Evolutionary conservation across 495 filamentous ascomycete genomes (phyloP), one percentile per base, ranked within the genome.

Genomic region (Neohortaea acidophila): DNA sequence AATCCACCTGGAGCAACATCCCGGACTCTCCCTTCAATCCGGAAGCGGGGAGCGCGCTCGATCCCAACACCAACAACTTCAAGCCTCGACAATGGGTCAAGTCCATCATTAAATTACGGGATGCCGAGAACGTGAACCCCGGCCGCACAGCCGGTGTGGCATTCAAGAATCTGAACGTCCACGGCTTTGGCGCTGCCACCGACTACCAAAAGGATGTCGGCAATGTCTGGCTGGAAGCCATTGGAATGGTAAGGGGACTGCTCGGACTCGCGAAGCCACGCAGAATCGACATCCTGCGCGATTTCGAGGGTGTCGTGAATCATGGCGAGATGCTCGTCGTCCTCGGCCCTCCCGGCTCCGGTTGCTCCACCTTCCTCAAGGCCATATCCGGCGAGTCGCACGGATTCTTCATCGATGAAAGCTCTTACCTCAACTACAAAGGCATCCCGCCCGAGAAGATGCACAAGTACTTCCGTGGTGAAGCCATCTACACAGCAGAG

Each of bases 301-400:
- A 72, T 21, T 82, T 86, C 48, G 76, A 81, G 36, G 83, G 81
- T 1, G 51, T 85, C 5, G 64, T 87, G n/a, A n/a, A n/a, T n/a
- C n/a, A n/a, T n/a, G 82, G 83, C 11, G 82, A 89, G 60, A 84
- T 83, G 75, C 61, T 89, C 27, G 64, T 87, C 13, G 81, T 87
- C 0, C 65, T 87, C 15, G 83, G 81, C 13, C 72, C 75, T 17
- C 83, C 82, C 11, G 83, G 43, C 36, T 69, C 68, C 41, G 77
- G 79, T 19, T 80, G 75, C 43, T 73, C 76, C 11, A 85, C 81
- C 3, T 73, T 87, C 42, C 53, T 85, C 30, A 81, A 81, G 59
- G 73, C 75, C 7, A 60, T 85, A 11, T 67, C 74, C 4, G 79
- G 79, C 26, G 74, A 84, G 47, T 68, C 70, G 37, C 67, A 70